Percentiles rank a stretch among this genome's conserved stretches.
These are phyloP conservation scores for Ochetophila trinervis DNA, from an alignment of 306 rosid genomes.

Conservation along the genomic window DNA sequence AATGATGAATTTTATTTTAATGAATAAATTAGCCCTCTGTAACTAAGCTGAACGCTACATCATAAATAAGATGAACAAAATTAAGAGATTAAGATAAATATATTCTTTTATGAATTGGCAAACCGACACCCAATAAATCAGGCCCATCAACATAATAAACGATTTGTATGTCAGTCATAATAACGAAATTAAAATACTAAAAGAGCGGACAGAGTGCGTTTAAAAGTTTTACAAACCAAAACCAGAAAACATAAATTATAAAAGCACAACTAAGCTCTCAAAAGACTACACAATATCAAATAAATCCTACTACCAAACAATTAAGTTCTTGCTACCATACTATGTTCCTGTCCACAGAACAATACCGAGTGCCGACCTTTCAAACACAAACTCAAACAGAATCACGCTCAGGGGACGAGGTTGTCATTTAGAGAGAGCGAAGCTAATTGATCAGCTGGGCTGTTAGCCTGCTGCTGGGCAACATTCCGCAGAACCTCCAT, in stretches of 20 bases:
- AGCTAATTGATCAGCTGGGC: conserved; percentile 52
- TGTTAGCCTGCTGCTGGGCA: conserved; percentile 48
- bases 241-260: neutral
- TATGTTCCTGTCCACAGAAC: neutral
- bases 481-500: conserved; percentile 69
- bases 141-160: too few species aligned
- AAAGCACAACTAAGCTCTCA: neutral
- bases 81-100: too few species aligned
- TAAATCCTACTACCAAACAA: neutral
- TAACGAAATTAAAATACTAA: too few species aligned
- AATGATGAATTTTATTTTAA: too few species aligned
- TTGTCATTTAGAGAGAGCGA: conserved; percentile 54
- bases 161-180: too few species aligned
- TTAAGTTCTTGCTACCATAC: neutral
- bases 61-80: too few species aligned
- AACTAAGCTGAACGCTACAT: too few species aligned
- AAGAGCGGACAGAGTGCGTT: too few species aligned
- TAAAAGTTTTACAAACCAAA: too few species aligned
- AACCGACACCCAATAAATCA: too few species aligned
- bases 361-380: neutral
- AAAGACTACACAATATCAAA: conserved; percentile 5
- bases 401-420: conserved; percentile 33
- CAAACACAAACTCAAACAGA: neutral
- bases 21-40: too few species aligned
- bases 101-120: too few species aligned